Evolutionary conservation across 1,284 basidiomycete species (phyloP), one percentile per base, ranked within the genome.

Genomic region (Cerioporus squamosus): DNA sequence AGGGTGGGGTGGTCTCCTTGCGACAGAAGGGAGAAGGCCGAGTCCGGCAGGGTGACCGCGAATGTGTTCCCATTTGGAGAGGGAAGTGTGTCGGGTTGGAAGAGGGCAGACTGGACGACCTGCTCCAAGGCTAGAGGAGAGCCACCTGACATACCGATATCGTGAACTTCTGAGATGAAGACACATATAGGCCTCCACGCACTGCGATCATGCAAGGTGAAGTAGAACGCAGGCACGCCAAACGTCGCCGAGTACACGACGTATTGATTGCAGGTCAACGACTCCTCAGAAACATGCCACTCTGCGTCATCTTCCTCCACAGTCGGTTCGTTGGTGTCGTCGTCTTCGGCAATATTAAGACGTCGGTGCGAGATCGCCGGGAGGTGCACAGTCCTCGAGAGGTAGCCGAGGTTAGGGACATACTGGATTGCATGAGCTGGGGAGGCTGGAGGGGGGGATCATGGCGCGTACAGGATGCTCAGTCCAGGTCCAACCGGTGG

Each of bases 1-100:
- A 89, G 76, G 2, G 80, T 84, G 0, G 91, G 93, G 68, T 94
- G 93, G 57, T 95, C 93, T 17, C 90, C 91, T 65, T 93, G 90
- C 5, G 91, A 91, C 14, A 95, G 74, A 29, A 94, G 72, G 17
- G 93, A 90, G 66, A 93, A 89, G 2, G 82, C 71, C 0, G 84
- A 79, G 9, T 70, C 73, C 1, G 79, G 77, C 14, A 75, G 71
- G 26, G 79, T 80, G 44, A 91, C 69, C 15, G 81, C 83, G 68
- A 83, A 90, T 3, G 79, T 29, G 71, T 66, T 46, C 81, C 74
- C 45, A 80, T 74, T 22, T 72, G 75, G n/a, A 5, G 59, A 45
- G 12, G 80, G 76, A 26, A 86, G 74, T 3, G 76, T 72, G 53
- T 76, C 70, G 10, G 70, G 72, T 53, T 79, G 84, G 67, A 94